Percentiles rank a stretch among this genome's conserved stretches.
Evolutionary conservation across 2,329 filamentous ascomycete species (phyloP).

Genomic region (Amylocarpus encephaloides): DNA sequence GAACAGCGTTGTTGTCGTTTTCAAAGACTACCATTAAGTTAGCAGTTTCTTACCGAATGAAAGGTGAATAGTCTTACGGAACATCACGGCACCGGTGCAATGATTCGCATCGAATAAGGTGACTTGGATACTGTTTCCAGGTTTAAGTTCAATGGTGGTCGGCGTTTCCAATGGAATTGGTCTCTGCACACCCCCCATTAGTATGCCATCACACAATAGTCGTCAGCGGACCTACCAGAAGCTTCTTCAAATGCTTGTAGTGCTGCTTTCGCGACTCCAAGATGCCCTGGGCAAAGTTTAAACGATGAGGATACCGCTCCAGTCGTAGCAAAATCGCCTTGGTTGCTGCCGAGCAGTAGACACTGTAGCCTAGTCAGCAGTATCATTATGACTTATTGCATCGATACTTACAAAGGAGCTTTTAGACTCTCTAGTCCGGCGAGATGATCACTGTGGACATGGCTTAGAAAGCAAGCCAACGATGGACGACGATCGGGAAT

Average conservation of each 20-base stretch:
- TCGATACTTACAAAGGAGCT: constrained; percentile 58
- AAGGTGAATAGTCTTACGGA: constrained; percentile 42
- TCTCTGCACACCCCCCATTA: constrained; percentile 43
- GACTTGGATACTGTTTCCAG: constrained; percentile 63
- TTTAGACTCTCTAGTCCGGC: constrained; percentile 69
- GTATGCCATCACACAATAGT: not conserved
- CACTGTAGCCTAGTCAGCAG: constrained; percentile 34
- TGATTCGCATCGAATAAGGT: constrained; percentile 90
- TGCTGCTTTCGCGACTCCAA: constrained; percentile 67
- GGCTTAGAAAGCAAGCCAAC: constrained; percentile 81
- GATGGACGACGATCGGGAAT: constrained; percentile 51
- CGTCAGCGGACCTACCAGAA: constrained; percentile 47
- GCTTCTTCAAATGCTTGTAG: constrained; percentile 66
- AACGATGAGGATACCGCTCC: constrained; percentile 70
- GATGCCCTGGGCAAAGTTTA: constrained; percentile 74
- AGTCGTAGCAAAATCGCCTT: constrained; percentile 73
- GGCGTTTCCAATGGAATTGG: constrained; percentile 77
- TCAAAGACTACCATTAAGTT: constrained; percentile 55
- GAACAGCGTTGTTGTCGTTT: constrained; percentile 59
- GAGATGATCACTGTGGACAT: constrained; percentile 89
- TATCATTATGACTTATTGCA: not conserved
- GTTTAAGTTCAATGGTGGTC: constrained; percentile 66
- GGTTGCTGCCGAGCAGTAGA: constrained; percentile 86
- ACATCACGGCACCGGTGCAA: constrained; percentile 87
- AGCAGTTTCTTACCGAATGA: not conserved